Evolutionary conservation across 257 asterid genomes (phyloP).

Genomic region (Ligustrum vulgare): DNA sequence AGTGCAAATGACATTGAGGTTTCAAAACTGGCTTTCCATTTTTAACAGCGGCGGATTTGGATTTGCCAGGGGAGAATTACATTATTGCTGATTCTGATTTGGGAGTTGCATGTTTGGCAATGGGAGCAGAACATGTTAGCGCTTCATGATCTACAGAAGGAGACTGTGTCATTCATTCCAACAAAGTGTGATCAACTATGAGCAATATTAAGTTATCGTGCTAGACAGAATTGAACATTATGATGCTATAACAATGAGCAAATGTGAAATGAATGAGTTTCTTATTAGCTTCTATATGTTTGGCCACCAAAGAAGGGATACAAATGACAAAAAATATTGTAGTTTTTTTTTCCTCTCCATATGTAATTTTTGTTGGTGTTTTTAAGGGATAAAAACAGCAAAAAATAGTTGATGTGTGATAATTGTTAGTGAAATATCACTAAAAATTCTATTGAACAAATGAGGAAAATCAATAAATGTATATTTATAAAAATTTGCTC

Average conservation of each 20-base stretch:
- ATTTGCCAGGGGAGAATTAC: slow-evolving; percentile 75
- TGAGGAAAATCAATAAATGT: too few relatives aligned
- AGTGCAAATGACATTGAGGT: slow-evolving; percentile 38
- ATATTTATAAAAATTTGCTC: neutral
- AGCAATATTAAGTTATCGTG: neutral
- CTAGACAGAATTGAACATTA: neutral
- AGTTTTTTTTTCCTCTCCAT: neutral
- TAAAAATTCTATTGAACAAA: too few relatives aligned
- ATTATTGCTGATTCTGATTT: slow-evolving; percentile 53
- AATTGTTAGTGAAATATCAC: too few relatives aligned
- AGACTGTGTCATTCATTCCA: slow-evolving; percentile 58
- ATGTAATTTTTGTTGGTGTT: neutral
- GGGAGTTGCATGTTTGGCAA: slow-evolving; percentile 78
- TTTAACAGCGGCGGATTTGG: slow-evolving; percentile 67
- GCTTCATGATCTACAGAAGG: slow-evolving; percentile 68
- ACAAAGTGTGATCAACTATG: slow-evolving; percentile 38
- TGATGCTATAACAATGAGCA: too few relatives aligned
- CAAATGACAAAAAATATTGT: neutral
- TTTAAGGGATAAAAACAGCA: too few relatives aligned
- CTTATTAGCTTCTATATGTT: neutral
- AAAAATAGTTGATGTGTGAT: neutral
- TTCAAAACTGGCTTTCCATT: slow-evolving; percentile 65
- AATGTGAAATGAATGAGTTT: neutral
- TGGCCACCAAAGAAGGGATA: neutral
- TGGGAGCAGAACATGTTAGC: slow-evolving; percentile 79